Conservation (phyloP, 768 basidiomycete genomes). For the Naganishia friedmannii region DNA sequence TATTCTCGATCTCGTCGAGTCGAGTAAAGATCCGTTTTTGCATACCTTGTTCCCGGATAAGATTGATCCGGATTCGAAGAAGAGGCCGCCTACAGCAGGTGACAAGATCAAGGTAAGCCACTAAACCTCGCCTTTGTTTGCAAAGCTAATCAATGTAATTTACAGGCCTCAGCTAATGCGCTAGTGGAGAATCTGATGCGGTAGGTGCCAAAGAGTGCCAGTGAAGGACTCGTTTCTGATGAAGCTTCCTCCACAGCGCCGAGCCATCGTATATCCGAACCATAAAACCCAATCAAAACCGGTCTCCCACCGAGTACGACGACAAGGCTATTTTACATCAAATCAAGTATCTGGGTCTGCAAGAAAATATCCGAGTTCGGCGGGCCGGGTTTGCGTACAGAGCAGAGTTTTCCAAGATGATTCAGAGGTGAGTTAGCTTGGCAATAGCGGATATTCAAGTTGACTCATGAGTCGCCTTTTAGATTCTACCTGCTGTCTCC, state of each 20-base stretch:
- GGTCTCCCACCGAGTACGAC: slow-evolving; percentile 87
- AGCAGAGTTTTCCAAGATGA: slow-evolving; percentile 98
- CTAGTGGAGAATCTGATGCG: slow-evolving; percentile 97
- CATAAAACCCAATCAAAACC: slow-evolving; percentile 98
- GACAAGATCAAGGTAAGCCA: slow-evolving; percentile 90
- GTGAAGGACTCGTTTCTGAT: neutral
- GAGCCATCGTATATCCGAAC: slow-evolving; percentile 93
- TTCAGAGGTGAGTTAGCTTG: slow-evolving; percentile 62
- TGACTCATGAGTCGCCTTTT: slow-evolving; percentile 21
- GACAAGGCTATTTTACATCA: slow-evolving; percentile 93
- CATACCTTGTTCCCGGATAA: slow-evolving; percentile 87
- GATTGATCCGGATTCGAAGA: slow-evolving; percentile 94
- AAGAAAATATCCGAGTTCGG: slow-evolving; percentile 96
- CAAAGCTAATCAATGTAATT: slow-evolving; percentile 3
- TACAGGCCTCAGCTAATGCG: slow-evolving; percentile 82
- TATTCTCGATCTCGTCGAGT: slow-evolving; percentile 78
- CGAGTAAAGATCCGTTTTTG: slow-evolving; percentile 77
- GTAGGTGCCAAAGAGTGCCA: slow-evolving; percentile 9
- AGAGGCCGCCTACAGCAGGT: slow-evolving; percentile 93
- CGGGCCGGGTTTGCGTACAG: slow-evolving; percentile 97
- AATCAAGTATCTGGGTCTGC: slow-evolving; percentile 96
- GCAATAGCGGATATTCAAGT: neutral
- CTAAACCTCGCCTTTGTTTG: neutral
- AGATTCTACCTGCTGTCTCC: slow-evolving; percentile 88
- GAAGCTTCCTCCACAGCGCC: neutral